Percentiles rank a stretch among this genome's conserved stretches.
Conservation (phyloP, 2,329 filamentous ascomycete genomes). For the Thyridium curvatum region DNA sequence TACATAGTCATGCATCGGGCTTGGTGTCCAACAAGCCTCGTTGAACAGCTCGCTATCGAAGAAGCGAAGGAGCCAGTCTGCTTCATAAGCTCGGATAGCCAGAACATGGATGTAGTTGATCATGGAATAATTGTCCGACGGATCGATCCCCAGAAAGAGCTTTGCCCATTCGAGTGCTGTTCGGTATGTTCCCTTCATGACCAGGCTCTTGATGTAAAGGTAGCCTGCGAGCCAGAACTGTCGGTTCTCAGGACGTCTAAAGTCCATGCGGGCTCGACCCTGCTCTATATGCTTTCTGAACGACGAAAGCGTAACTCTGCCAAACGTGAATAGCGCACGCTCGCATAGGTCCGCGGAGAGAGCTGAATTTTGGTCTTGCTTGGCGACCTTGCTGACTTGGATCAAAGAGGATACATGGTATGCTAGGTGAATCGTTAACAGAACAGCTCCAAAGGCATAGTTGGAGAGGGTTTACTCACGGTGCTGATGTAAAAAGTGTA, state of each 20-base stretch:
- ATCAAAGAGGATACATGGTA: conserved; percentile 94
- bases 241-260: conserved; percentile 76
- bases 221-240: conserved; percentile 89
- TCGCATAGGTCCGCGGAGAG: conserved; percentile 84
- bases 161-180: conserved; percentile 94
- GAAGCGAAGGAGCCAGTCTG: conserved; percentile 69
- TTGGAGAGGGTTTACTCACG: conserved; percentile 31
- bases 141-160: conserved; percentile 69
- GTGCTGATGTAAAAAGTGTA: conserved; percentile 65
- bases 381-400: conserved; percentile 86
- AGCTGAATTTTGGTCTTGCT: conserved; percentile 78
- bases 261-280: conserved; percentile 77
- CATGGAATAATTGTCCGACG: conserved; percentile 76
- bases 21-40: conserved; percentile 4
- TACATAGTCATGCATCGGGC: conserved; percentile 51
- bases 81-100: conserved; percentile 73
- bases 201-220: conserved; percentile 79
- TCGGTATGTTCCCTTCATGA: conserved; percentile 87
- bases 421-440: conserved; percentile 30
- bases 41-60: conserved; percentile 41
- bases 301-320: conserved; percentile 76
- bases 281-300: conserved; percentile 71
- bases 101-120: conserved; percentile 76
- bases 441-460: too few species aligned
- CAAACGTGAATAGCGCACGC: conserved; percentile 86